A percentile compares a stretch with the other conserved stretches of the same genome.
Evolutionary conservation across 129 eudicot genomes (phyloP).

Genomic region (Helianthus tuberosus): DNA sequence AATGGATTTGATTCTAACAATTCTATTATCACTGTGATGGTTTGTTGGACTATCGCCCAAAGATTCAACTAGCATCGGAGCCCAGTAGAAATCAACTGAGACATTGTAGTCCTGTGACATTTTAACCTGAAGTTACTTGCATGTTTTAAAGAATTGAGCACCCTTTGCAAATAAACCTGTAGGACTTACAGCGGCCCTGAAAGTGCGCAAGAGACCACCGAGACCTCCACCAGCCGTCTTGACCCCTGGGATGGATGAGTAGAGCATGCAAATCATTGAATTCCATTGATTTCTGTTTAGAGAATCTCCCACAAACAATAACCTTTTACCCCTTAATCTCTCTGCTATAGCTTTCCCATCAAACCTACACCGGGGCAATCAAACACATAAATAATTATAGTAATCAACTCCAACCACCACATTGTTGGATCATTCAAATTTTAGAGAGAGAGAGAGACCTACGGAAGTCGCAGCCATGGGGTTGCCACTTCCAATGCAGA

Average conservation of each 20-base stretch:
- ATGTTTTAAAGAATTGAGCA: neutral
- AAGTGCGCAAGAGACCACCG: constrained; percentile 43
- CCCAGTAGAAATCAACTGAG: constrained; percentile 65
- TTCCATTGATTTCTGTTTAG: constrained; percentile 75
- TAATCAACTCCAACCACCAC: no score
- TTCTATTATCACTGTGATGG: constrained; percentile 45
- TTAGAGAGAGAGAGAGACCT: constrained; percentile 39
- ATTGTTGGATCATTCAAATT: neutral
- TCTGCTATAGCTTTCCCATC: constrained; percentile 51
- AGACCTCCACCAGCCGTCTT: constrained; percentile 38
- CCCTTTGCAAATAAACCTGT: neutral
- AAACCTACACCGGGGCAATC: constrained; percentile 40
- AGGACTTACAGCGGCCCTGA: constrained; percentile 49
- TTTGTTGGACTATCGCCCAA: constrained; percentile 53
- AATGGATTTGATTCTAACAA: constrained; percentile 45
- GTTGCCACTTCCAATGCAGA: constrained; percentile 75
- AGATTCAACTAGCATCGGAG: constrained; percentile 70
- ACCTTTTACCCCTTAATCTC: constrained; percentile 60
- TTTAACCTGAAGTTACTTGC: neutral
- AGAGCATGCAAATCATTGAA: constrained; percentile 73
- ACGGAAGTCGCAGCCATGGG: constrained; percentile 58
- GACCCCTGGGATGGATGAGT: constrained; percentile 41
- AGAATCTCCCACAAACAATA: constrained; percentile 78
- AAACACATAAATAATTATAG: no score
- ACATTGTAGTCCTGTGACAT: constrained; percentile 59